Evolutionary conservation across 139 green algal species (phyloP), one percentile per base, ranked within the genome.

Genomic region (Astrephomene gubernaculifera): DNA sequence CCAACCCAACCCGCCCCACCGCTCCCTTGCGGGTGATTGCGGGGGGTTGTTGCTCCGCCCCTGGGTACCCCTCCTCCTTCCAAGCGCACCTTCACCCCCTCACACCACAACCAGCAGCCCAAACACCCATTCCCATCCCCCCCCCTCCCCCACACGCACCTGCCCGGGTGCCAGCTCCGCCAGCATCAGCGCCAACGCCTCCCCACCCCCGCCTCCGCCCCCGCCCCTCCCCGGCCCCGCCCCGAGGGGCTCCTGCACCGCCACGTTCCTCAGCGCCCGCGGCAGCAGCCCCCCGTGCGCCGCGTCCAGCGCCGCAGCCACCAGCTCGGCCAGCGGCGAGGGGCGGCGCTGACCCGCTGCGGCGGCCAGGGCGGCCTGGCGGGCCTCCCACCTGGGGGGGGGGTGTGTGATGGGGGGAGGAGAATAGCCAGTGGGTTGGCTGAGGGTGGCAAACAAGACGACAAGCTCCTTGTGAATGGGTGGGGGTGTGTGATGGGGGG

Each of bases 231-330:
- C 35, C 36, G 65, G 65, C 36, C 12, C n/a, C 63, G 39, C 74
- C 7, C 25, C 41, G 2, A 29, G 38, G 1, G 75, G 75, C 76
- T 38, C 33, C 7, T 63, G 63, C 44, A 85, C 64, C 24, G 5
- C 25, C 0, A 63, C 63, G 27, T 68, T 79, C 1, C 36, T 65
- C 79, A 78, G 35, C 35, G 79, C 49, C 44, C 9, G 12, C 45
- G 79, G 63, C 45, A 85, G 44, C 43, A 19, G 3, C 3, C 8
- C 60, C 33, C 38, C 27, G 64, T 60, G 27, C n/a, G 65, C 79
- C 8, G 79, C 64, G 36, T 86, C 79, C 65, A 86, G 25, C 6
- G 60, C 41, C 5, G 60, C 41, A 17, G 19, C 19, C 19, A 83
- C 31, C n/a, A 83, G 76, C 19, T 73, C 76, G 1, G 39, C 9